Evolutionary conservation across 2,329 filamentous ascomycete genomes (phyloP).

Genomic region (Talaromyces sp.): DNA sequence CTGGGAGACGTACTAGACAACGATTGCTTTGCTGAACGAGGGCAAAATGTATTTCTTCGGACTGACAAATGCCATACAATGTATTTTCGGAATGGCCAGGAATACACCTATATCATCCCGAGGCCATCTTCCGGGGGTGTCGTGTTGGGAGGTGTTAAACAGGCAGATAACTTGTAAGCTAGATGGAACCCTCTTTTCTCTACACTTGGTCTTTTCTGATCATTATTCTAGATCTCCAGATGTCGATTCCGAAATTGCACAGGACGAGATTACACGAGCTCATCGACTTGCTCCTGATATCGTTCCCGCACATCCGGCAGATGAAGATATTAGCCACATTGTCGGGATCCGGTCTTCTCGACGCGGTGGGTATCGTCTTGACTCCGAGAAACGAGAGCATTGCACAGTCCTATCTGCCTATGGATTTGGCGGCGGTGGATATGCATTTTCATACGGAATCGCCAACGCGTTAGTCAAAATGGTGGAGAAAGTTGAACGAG

Average conservation of each 20-base stretch:
- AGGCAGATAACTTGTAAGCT: slow-evolving; percentile 35
- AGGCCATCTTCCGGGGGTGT: slow-evolving; percentile 37
- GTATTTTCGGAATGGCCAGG: slow-evolving; percentile 41
- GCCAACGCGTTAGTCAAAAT: slow-evolving; percentile 39
- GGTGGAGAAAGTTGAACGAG: slow-evolving; percentile 36
- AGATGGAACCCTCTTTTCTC: neutral
- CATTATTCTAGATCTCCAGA: slow-evolving; percentile 34
- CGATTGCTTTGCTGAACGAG: slow-evolving; percentile 39
- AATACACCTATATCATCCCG: slow-evolving; percentile 45
- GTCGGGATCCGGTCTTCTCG: slow-evolving; percentile 41
- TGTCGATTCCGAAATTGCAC: slow-evolving; percentile 39
- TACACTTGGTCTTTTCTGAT: neutral
- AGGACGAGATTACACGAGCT: slow-evolving; percentile 43
- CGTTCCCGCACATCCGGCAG: slow-evolving; percentile 35
- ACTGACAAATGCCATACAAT: slow-evolving; percentile 34
- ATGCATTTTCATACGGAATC: slow-evolving; percentile 42
- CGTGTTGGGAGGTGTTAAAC: slow-evolving; percentile 40
- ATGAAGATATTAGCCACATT: slow-evolving; percentile 35
- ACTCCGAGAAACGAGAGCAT: slow-evolving; percentile 29
- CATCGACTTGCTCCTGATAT: slow-evolving; percentile 41
- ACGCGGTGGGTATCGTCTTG: slow-evolving; percentile 39
- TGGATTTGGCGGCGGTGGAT: slow-evolving; percentile 43
- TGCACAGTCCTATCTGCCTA: slow-evolving; percentile 39
- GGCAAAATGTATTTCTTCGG: slow-evolving; percentile 41
- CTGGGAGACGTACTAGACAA: slow-evolving; percentile 39